Percentiles rank a stretch among this genome's conserved stretches.
Evolutionary conservation across 441 rosid genomes (phyloP).

Genomic region (Jatropha podagrica): DNA sequence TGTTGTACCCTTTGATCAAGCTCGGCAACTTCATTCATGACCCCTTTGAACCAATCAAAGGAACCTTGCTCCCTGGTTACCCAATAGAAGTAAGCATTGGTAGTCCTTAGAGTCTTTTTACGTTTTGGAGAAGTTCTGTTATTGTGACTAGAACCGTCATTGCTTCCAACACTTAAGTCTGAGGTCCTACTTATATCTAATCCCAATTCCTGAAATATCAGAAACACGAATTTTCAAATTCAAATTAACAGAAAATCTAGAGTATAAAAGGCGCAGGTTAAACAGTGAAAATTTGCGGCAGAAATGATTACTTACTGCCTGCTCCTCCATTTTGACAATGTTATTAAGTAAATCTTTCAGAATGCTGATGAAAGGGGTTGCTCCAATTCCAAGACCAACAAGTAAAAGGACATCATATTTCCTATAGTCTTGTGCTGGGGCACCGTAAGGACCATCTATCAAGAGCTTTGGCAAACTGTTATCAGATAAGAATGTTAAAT

Average conservation of each 20-base stretch:
- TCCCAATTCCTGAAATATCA: constrained; percentile 52
- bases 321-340: constrained; percentile 81
- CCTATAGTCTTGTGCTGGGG: constrained; percentile 86
- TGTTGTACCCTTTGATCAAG: constrained; percentile 68
- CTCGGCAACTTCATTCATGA: constrained; percentile 93
- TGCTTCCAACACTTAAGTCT: constrained; percentile 56
- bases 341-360: constrained; percentile 77
- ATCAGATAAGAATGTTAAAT: constrained; percentile 12
- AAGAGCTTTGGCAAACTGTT: constrained; percentile 83
- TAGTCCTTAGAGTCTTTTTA: constrained; percentile 54
- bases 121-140: constrained; percentile 39
- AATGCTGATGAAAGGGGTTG: constrained; percentile 95
- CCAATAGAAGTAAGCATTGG: constrained; percentile 95
- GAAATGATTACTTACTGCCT: constrained; percentile 48
- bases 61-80: constrained; percentile 97
- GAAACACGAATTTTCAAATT: constrained; percentile 15
- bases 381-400: constrained; percentile 94
- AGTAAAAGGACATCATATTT: constrained; percentile 85
- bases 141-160: constrained; percentile 35
- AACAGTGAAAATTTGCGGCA: neutral
- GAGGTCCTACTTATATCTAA: constrained; percentile 68
- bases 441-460: constrained; percentile 96
- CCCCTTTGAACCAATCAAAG: constrained; percentile 95
- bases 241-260: neutral
- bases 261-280: neutral